Evolutionary conservation across 306 rosid genomes (phyloP).

Genomic region (Quillaja saponaria): DNA sequence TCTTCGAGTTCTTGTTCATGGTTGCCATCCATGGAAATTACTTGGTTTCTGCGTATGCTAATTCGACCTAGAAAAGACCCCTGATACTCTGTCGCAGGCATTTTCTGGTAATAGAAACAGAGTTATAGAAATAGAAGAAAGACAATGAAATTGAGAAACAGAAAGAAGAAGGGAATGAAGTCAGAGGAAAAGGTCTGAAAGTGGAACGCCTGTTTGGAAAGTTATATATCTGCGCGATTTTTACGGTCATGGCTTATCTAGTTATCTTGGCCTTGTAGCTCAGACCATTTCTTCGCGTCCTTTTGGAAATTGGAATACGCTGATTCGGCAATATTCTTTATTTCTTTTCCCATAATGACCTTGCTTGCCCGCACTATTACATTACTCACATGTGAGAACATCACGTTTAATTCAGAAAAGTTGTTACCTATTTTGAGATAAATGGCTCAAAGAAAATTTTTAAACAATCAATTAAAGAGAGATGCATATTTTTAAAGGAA

Average conservation of each 20-base stretch:
- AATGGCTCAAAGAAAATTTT: too few relatives aligned
- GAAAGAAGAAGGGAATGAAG: not conserved
- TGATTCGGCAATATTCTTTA: conserved; percentile 2
- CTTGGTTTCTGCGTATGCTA: conserved; percentile 88
- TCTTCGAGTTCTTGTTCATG: conserved; percentile 81
- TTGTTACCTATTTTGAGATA: too few relatives aligned
- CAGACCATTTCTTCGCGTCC: conserved; percentile 50
- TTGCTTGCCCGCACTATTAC: not conserved
- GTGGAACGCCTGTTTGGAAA: conserved; percentile 31
- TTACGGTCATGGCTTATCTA: conserved; percentile 28
- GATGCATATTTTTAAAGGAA: too few relatives aligned
- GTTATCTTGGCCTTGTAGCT: conserved; percentile 32
- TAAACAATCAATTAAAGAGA: too few relatives aligned
- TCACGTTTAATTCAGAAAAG: too few relatives aligned
- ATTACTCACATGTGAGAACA: not conserved
- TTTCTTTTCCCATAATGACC: conserved; percentile 22
- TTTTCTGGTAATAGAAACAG: conserved; percentile 22
- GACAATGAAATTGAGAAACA: not conserved
- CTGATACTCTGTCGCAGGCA: conserved; percentile 81
- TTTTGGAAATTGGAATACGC: not conserved
- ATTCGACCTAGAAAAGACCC: conserved; percentile 86
- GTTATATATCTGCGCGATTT: conserved; percentile 31
- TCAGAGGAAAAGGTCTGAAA: conserved; percentile 25
- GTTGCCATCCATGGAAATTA: conserved; percentile 74
- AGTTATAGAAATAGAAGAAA: not conserved